Conservation (phyloP, 2,329 filamentous ascomycete species). For the Diplodia intermedia region DNA sequence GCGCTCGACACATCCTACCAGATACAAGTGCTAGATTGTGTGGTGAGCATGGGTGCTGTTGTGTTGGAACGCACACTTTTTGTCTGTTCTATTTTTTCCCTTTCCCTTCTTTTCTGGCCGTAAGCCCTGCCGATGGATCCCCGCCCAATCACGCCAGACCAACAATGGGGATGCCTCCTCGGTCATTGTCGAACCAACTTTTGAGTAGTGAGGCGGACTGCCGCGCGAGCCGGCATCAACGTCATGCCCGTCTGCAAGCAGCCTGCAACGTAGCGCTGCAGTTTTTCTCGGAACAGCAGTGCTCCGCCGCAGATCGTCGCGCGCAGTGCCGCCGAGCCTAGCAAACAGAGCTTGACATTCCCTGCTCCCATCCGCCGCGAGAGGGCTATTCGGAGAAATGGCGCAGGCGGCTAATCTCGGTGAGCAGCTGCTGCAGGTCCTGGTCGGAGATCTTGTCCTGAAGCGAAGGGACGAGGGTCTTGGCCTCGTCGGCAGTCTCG, state of each 20-base stretch:
- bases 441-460: slow-evolving; percentile 89
- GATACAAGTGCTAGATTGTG: neutral
- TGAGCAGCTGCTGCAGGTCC: slow-evolving; percentile 83
- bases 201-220: slow-evolving; percentile 9
- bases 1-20: neutral
- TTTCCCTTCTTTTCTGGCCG: neutral
- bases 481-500: slow-evolving; percentile 92
- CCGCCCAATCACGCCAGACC: slow-evolving; percentile 19
- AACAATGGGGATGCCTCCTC: slow-evolving; percentile 9
- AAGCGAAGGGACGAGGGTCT: slow-evolving; percentile 89
- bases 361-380: neutral
- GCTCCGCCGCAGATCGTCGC: slow-evolving; percentile 14
- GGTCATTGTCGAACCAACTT: slow-evolving; percentile 11
- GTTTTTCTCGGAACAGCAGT: slow-evolving; percentile 15
- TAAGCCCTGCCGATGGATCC: slow-evolving; percentile 12
- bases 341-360: neutral
- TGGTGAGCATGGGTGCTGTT: slow-evolving; percentile 4
- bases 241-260: slow-evolving; percentile 10
- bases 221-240: slow-evolving; percentile 18
- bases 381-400: slow-evolving; percentile 43
- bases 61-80: slow-evolving; percentile 6
- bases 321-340: neutral
- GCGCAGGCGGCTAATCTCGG: slow-evolving; percentile 86
- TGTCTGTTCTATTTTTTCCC: slow-evolving; percentile 14
- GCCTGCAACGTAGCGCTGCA: slow-evolving; percentile 19